These are phyloP conservation scores for Fusarium torulosum DNA, from an alignment of 2,329 filamentous ascomycete species.

Conservation along the genomic window DNA sequence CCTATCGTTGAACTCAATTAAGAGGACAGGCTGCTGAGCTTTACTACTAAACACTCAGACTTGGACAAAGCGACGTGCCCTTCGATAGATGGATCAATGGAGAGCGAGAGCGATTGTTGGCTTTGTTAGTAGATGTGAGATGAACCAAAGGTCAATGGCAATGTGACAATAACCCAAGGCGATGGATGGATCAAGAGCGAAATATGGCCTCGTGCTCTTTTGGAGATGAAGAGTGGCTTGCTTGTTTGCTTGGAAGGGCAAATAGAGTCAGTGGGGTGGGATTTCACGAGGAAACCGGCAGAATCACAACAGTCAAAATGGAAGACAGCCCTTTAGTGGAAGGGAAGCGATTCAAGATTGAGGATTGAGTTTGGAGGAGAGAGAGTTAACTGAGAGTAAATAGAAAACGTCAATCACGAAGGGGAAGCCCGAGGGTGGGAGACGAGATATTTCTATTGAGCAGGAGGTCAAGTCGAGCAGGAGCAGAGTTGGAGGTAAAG, in stretches of 20 bases:
- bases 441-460: conserved; percentile 46
- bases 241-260: conserved; percentile 12
- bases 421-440: conserved; percentile 38
- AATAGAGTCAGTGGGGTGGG: conserved; percentile 12
- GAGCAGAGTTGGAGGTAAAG: conserved; percentile 2
- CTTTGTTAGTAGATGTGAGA: conserved; percentile 8
- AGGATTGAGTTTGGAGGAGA: conserved; percentile 6
- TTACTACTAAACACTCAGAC: conserved; percentile 8
- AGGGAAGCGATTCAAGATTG: conserved; percentile 15
- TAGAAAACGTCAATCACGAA: conserved; percentile 12
- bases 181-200: not conserved
- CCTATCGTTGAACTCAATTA: conserved; percentile 11
- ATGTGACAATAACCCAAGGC: not conserved
- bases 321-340: conserved; percentile 10
- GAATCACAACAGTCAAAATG: conserved; percentile 27
- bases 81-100: conserved; percentile 3
- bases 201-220: conserved; percentile 14
- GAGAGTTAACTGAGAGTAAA: conserved; percentile 21
- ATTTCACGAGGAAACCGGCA: conserved; percentile 31
- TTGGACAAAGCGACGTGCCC: conserved; percentile 7
- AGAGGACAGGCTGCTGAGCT: conserved; percentile 13
- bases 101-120: conserved; percentile 2
- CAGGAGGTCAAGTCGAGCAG: not conserved
- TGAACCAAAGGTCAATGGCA: conserved; percentile 4
- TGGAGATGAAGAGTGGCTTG: conserved; percentile 9